phyloP scores from a whole-genome alignment of 768 basidiomycete species.

The Termitomyces sp. region DNA sequence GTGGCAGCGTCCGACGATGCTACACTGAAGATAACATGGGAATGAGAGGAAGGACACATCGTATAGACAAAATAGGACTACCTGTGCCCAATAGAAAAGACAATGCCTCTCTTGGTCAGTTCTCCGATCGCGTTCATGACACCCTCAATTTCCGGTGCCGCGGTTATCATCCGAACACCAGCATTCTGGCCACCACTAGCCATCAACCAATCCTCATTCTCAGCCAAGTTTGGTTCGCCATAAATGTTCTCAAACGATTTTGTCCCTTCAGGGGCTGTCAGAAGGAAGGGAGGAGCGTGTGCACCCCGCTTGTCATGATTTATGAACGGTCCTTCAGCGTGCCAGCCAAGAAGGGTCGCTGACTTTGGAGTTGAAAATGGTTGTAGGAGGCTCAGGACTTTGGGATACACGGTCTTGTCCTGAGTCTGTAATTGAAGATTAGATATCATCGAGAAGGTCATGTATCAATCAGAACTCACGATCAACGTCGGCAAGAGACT shows the following conservation, averaged over 20 bases:
- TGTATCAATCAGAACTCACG: slow-evolving; percentile 32
- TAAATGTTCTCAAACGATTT: slow-evolving; percentile 71
- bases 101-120: slow-evolving; percentile 58
- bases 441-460: neutral
- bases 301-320: slow-evolving; percentile 80
- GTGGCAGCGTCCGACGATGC: slow-evolving; percentile 73
- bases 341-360: slow-evolving; percentile 82
- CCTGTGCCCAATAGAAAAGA: slow-evolving; percentile 90
- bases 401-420: slow-evolving; percentile 68
- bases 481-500: slow-evolving; percentile 67
- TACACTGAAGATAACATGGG: slow-evolving; percentile 35
- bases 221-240: slow-evolving; percentile 55
- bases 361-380: slow-evolving; percentile 60
- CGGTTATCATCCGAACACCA: slow-evolving; percentile 77
- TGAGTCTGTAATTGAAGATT: slow-evolving; percentile 50
- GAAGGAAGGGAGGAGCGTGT: slow-evolving; percentile 64
- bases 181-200: slow-evolving; percentile 34
- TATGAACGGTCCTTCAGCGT: slow-evolving; percentile 88
- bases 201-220: slow-evolving; percentile 66
- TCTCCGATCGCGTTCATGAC: slow-evolving; percentile 66
- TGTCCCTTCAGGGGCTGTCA: slow-evolving; percentile 56
- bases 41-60: slow-evolving; percentile 1
- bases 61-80: slow-evolving; percentile 20
- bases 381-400: slow-evolving; percentile 58
- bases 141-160: slow-evolving; percentile 82